Conservation (phyloP, 495 filamentous ascomycete genomes). For the Aspergillus sclerotiicarbonarius region DNA sequence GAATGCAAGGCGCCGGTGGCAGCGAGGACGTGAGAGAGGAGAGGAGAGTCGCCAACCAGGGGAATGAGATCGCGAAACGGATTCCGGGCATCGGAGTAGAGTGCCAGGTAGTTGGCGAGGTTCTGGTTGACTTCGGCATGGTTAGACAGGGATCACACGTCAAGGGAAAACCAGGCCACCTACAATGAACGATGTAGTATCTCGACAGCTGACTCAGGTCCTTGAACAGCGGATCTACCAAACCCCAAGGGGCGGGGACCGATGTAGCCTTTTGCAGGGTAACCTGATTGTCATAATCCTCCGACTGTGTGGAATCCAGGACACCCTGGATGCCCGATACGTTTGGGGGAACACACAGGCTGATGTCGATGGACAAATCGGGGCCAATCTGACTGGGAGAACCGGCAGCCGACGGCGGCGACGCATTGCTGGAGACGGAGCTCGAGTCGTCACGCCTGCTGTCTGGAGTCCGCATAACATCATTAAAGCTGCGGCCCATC, state of each 20-base stretch:
- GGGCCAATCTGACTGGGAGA: background rate
- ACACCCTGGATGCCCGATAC: background rate
- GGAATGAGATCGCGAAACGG: slow-evolving; percentile 41
- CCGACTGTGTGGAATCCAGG: slow-evolving; percentile 6
- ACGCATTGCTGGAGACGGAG: background rate
- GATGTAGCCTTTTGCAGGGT: slow-evolving; percentile 3
- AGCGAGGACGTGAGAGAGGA: slow-evolving; percentile 37
- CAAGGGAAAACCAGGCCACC: slow-evolving; percentile 11
- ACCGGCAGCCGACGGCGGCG: background rate
- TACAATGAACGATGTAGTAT: slow-evolving; percentile 45
- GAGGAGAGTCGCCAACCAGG: slow-evolving; percentile 38
- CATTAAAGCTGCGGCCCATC: slow-evolving; percentile 50
- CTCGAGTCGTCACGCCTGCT: background rate
- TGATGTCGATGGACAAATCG: background rate
- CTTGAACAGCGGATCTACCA: slow-evolving; percentile 45
- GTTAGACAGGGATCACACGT: slow-evolving; percentile 2
- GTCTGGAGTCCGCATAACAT: slow-evolving; percentile 22
- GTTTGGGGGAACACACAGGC: background rate
- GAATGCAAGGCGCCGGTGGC: slow-evolving; percentile 46
- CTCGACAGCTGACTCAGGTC: slow-evolving; percentile 35
- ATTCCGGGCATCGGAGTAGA: slow-evolving; percentile 42
- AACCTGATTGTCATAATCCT: slow-evolving; percentile 16
- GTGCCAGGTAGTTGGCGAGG: slow-evolving; percentile 33
- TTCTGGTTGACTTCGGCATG: slow-evolving; percentile 33
- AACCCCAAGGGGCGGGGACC: slow-evolving; percentile 30